Percentiles rank a stretch among this genome's conserved stretches.
Conservation (phyloP, 1,139 yeast genomes). For the Candida sojae region DNA sequence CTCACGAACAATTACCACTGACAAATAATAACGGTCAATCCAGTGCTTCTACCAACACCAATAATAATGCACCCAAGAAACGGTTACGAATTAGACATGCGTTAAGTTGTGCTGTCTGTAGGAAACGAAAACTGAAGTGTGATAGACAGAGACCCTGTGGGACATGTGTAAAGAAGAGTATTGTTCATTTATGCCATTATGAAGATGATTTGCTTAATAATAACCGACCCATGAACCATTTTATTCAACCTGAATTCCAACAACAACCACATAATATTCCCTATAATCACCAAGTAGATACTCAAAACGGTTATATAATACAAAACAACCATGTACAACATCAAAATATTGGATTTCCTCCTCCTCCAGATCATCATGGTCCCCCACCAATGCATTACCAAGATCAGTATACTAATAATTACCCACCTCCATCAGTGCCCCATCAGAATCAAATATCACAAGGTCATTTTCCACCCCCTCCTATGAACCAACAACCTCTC, state of each 20-base stretch:
- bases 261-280: conserved; percentile 3
- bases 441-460: background rate
- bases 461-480: conserved; percentile 2
- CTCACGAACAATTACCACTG: too few species aligned
- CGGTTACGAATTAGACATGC: conserved; percentile 37
- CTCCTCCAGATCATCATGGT: background rate
- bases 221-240: conserved; percentile 2
- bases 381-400: conserved; percentile 1
- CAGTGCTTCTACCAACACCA: background rate
- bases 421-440: conserved; percentile 1
- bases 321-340: conserved; percentile 1
- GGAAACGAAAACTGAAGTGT: conserved; percentile 52
- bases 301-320: background rate
- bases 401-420: background rate
- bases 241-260: conserved; percentile 5
- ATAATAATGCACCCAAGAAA: conserved; percentile 22
- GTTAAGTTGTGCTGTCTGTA: conserved; percentile 49
- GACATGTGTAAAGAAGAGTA: conserved; percentile 70
- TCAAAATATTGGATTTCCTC: background rate
- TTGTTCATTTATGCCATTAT: conserved; percentile 71
- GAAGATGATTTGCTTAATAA: conserved; percentile 23
- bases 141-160: conserved; percentile 72
- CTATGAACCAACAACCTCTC: background rate
- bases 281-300: background rate
- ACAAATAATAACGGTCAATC: background rate